Evolutionary conservation across 495 filamentous ascomycete species (phyloP).

Genomic region (Tuber melanosporum): DNA sequence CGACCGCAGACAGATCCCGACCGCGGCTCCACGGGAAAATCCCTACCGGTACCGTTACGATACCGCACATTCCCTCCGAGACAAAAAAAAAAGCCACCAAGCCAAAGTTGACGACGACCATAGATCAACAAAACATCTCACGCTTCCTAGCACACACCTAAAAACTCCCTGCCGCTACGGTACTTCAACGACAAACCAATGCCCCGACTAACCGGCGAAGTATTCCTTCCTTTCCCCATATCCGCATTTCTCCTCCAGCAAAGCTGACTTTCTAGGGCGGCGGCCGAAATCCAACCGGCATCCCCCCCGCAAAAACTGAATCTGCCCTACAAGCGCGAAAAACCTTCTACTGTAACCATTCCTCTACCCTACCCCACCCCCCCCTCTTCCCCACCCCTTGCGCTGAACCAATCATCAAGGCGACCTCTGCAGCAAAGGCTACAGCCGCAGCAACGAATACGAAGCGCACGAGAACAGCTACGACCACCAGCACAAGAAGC

Average conservation of each 20-base stretch:
- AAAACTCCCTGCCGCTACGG: background rate
- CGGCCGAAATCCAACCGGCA: constrained; percentile 24
- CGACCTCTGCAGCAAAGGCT: constrained; percentile 56
- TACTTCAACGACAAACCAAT: constrained; percentile 2
- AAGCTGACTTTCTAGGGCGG: constrained; percentile 16
- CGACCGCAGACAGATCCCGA: background rate
- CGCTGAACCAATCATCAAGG: constrained; percentile 19
- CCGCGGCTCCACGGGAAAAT: background rate
- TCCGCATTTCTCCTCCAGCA: background rate
- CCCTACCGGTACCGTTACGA: background rate
- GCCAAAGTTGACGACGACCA: background rate
- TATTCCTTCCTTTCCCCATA: background rate
- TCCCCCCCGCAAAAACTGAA: constrained; percentile 62
- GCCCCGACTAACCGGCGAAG: constrained; percentile 32
- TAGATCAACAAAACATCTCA: background rate
- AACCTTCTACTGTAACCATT: constrained; percentile 66
- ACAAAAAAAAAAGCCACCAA: constrained; percentile 3
- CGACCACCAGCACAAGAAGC: constrained; percentile 59
- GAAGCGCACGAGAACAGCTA: constrained; percentile 59
- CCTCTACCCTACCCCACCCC: background rate
- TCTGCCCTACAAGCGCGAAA: constrained; percentile 81
- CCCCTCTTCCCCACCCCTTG: background rate
- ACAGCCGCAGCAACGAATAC: constrained; percentile 56
- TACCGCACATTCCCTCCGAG: background rate
- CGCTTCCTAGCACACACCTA: background rate